Conservation (phyloP, 2,329 filamentous ascomycete genomes). For the Aschersonia sp. region DNA sequence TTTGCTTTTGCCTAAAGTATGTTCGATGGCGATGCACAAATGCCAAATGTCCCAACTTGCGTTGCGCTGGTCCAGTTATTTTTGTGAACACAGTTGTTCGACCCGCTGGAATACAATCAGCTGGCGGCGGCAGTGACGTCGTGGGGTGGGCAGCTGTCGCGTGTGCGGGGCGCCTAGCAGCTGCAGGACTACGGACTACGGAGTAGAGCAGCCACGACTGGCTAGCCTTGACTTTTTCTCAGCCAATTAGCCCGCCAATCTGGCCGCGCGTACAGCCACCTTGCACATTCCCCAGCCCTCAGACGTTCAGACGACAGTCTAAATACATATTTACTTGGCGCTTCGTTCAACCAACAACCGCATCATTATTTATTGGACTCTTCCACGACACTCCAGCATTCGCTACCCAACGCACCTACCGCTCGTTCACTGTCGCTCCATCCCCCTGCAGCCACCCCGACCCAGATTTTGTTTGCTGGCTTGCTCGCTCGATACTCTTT, state of each 20-base stretch:
- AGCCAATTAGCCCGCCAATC: background rate
- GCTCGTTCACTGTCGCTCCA: background rate
- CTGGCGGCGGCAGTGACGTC: background rate
- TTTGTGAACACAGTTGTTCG: no score
- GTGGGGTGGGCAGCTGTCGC: background rate
- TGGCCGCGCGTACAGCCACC: no score
- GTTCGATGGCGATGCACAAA: background rate
- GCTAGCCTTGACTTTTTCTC: background rate
- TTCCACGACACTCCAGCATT: background rate
- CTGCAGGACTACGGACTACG: background rate
- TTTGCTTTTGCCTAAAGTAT: background rate
- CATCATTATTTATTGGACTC: no score
- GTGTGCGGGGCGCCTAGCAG: background rate
- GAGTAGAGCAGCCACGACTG: background rate
- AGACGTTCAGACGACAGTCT: no score
- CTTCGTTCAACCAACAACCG: no score
- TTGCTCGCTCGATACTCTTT: background rate
- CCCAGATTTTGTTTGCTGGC: background rate
- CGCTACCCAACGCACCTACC: background rate
- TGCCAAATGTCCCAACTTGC: no score
- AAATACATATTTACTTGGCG: no score
- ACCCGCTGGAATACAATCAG: background rate
- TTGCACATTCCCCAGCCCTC: no score
- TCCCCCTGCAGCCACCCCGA: background rate
- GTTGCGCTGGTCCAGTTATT: no score